These are phyloP conservation scores for Leptosphaerulina australis DNA, from an alignment of 2,329 filamentous ascomycete genomes.

Conservation along the genomic window DNA sequence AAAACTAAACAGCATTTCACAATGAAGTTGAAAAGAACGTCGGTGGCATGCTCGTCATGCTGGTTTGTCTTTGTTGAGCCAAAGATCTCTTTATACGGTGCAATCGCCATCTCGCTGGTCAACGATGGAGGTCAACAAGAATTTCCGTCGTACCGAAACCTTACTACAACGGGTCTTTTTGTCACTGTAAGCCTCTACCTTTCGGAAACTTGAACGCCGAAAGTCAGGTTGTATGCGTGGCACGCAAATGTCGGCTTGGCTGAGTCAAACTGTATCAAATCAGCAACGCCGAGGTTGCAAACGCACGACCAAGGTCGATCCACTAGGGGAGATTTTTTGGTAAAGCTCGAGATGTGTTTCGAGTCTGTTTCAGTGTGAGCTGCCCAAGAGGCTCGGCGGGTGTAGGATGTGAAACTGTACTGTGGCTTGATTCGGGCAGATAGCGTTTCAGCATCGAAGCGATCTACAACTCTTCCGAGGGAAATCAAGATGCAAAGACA, in stretches of 20 bases:
- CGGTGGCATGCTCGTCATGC: not conserved
- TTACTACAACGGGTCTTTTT: slow-evolving; percentile 1
- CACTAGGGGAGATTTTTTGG: not conserved
- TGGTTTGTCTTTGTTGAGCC: not conserved
- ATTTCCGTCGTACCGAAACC: slow-evolving; percentile 6
- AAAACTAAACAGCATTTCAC: slow-evolving; percentile 1
- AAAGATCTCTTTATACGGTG: not conserved
- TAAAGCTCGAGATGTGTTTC: not conserved
- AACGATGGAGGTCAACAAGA: not conserved
- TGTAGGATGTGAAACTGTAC: slow-evolving; percentile 5
- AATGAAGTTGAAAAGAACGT: not conserved
- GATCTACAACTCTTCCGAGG: not conserved
- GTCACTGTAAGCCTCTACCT: not conserved
- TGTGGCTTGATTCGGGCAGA: slow-evolving; percentile 3
- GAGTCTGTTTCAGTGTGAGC: slow-evolving; percentile 2
- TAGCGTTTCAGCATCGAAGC: not conserved
- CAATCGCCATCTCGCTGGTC: not conserved
- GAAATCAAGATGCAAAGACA: not conserved
- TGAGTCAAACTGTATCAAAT: not conserved
- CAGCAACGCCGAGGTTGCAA: not conserved
- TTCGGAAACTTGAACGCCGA: not conserved
- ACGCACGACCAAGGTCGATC: not conserved
- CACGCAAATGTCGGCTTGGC: not conserved
- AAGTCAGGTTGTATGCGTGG: not conserved
- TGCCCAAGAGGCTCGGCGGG: slow-evolving; percentile 2